Base-by-base conservation (phyloP, 2,329 filamentous ascomycete genomes). In the Penicillium polonicum region DNA sequence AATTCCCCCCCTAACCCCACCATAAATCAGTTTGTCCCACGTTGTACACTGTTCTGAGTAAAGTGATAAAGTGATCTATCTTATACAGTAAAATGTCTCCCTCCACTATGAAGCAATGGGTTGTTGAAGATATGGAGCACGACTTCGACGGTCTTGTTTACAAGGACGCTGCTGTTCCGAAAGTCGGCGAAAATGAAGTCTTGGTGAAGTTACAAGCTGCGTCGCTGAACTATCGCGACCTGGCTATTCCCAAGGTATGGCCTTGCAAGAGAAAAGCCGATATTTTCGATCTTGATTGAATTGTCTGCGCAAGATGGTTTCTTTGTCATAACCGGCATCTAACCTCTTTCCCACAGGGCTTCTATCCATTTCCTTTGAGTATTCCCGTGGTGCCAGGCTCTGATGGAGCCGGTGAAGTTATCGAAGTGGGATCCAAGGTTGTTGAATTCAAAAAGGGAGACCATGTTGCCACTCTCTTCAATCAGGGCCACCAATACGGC, bases 141-240 rank as follows among this genome's bases (percentile, higher is more conserved):
- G 83, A 79, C 64, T 88, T 90, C 66, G 84, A 89, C 46, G 79
- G 78, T 42, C 79, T 91, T 39, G 73, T 80, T 65, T 82, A 83
- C 65, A 75, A 81, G 58, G 77, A 81, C 48, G 79, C 75, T 0
- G 67, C 80, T 1, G 68, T 90, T 3, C 85, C 87, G 15, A 74
- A 84, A 62, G 69, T 88, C 1, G 88, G 88, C 46, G 88, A 91
- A 54, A 83, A 83, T 60, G 85, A 92, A 27, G 88, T 91, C 6
- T 80, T 92, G 35, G 85, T 92, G 65, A 88, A 88, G 73, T 79
- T 82, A 2, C 66, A 78, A n/a, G 80, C 76, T 4, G 80, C 77
- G 0, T 79, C 78, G 13, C 67, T 83, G 50, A 82, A 82, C 59
- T 82, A 81, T 58, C 73, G 80, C 25, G 80, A 82, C 33, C 64